phyloP scores from a whole-genome alignment of 345 rosid genomes.

The Capsella bursapastoris region DNA sequence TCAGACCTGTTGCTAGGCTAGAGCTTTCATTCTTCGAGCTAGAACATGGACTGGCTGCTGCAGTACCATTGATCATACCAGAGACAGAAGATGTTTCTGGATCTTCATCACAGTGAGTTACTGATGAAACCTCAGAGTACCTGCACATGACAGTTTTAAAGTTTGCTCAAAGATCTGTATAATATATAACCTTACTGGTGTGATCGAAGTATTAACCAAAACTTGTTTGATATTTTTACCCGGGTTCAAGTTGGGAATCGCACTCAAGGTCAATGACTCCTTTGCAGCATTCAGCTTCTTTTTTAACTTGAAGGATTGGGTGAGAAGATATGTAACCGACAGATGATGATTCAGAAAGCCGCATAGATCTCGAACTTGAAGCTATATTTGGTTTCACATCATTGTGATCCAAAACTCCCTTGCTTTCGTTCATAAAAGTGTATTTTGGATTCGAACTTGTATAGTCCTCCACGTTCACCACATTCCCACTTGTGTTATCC shows the following conservation, averaged over 20 bases:
- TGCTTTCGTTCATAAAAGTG: conserved; percentile 39
- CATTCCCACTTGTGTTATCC: conserved; percentile 54
- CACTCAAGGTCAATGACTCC: conserved; percentile 63
- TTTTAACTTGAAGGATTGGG: conserved; percentile 46
- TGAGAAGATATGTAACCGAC: too few relatives aligned
- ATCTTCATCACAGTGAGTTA: conserved; percentile 54
- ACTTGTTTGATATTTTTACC: conserved; percentile 54
- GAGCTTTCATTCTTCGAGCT: conserved; percentile 56
- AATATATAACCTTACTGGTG: not conserved
- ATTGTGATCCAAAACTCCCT: conserved; percentile 42
- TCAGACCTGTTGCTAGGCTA: conserved; percentile 55
- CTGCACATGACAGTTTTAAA: conserved; percentile 48
- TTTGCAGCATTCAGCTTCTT: conserved; percentile 41
- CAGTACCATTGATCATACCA: conserved; percentile 39
- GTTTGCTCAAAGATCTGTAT: not conserved
- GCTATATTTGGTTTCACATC: conserved; percentile 33
- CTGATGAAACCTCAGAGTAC: conserved; percentile 48
- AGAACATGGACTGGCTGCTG: conserved; percentile 56
- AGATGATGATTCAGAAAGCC: too few relatives aligned
- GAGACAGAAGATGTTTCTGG: conserved; percentile 55
- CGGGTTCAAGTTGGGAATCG: conserved; percentile 48
- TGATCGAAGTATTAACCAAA: too few relatives aligned
- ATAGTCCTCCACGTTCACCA: conserved; percentile 38
- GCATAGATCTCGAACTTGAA: too few relatives aligned
- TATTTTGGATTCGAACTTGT: conserved; percentile 40